phyloP scores from a whole-genome alignment of 179 eudicot species.

The Patellifolia procumbens region DNA sequence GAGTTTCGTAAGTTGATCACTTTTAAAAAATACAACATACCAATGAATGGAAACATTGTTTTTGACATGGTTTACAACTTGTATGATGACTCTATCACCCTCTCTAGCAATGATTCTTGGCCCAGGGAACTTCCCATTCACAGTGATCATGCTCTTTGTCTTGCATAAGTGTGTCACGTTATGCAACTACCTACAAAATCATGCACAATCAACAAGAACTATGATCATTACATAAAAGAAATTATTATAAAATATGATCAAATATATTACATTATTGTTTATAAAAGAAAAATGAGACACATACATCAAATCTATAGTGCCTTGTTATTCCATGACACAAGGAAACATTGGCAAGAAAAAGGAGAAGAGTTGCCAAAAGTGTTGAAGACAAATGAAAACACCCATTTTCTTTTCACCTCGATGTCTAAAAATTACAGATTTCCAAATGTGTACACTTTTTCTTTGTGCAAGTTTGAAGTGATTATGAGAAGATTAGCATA shows the following conservation, averaged over 20 bases:
- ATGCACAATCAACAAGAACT: not conserved
- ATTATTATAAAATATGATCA: not conserved
- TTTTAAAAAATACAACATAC: slow-evolving; percentile 27
- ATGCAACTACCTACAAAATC: slow-evolving; percentile 44
- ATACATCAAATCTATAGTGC: slow-evolving; percentile 34
- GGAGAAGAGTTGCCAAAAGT: slow-evolving; percentile 21
- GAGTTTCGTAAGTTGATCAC: too few relatives aligned
- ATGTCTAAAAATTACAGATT: not conserved
- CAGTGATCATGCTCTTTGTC: slow-evolving; percentile 61
- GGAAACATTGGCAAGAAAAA: slow-evolving; percentile 22
- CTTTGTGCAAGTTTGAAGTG: not conserved
- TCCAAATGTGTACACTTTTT: not conserved
- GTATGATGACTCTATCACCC: slow-evolving; percentile 52
- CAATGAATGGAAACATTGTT: slow-evolving; percentile 63
- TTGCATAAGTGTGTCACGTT: slow-evolving; percentile 66
- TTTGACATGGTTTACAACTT: slow-evolving; percentile 56
- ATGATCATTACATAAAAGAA: not conserved
- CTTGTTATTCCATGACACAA: slow-evolving; percentile 40
- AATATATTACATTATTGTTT: not conserved
- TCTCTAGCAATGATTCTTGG: slow-evolving; percentile 61
- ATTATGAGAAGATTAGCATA: slow-evolving; percentile 4
- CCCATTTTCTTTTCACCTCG: slow-evolving; percentile 19
- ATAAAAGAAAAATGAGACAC: not conserved
- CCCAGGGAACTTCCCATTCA: slow-evolving; percentile 67
- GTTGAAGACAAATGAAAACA: slow-evolving; percentile 14